Conservation (phyloP, 345 rosid genomes). For the Salix exigua region DNA sequence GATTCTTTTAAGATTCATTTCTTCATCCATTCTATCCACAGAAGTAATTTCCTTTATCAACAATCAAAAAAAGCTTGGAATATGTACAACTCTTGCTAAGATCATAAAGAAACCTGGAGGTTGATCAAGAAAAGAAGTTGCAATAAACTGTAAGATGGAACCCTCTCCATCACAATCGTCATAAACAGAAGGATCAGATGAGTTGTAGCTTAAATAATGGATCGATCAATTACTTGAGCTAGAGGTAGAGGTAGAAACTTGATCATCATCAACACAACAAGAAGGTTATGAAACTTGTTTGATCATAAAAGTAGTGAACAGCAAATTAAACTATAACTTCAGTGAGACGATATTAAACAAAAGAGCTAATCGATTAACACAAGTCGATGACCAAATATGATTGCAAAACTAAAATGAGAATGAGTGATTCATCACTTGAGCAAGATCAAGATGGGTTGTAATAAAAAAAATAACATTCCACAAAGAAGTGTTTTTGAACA, state of each 20-base stretch:
- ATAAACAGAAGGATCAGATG: not conserved
- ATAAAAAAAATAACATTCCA: too few relatives aligned
- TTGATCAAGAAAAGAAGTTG: not conserved
- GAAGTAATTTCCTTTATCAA: too few relatives aligned
- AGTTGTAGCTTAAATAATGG: not conserved
- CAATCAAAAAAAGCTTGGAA: not conserved
- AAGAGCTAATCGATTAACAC: too few relatives aligned
- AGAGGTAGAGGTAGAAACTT: not conserved
- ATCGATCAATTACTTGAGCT: not conserved
- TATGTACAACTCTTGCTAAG: not conserved
- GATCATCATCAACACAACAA: too few relatives aligned
- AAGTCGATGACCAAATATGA: too few relatives aligned
- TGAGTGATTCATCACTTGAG: not conserved
- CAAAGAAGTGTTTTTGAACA: not conserved
- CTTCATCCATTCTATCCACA: not conserved
- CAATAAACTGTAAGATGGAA: not conserved
- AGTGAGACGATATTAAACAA: too few relatives aligned
- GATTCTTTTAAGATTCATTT: not conserved
- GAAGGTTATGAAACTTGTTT: not conserved
- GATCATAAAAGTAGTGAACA: not conserved
- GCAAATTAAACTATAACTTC: not conserved
- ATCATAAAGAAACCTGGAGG: not conserved
- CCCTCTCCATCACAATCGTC: not conserved
- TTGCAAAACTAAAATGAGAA: too few relatives aligned
- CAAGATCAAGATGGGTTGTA: not conserved